Base-by-base conservation (phyloP, 2,329 filamentous ascomycete genomes). In the Aspergillus japonicus region DNA sequence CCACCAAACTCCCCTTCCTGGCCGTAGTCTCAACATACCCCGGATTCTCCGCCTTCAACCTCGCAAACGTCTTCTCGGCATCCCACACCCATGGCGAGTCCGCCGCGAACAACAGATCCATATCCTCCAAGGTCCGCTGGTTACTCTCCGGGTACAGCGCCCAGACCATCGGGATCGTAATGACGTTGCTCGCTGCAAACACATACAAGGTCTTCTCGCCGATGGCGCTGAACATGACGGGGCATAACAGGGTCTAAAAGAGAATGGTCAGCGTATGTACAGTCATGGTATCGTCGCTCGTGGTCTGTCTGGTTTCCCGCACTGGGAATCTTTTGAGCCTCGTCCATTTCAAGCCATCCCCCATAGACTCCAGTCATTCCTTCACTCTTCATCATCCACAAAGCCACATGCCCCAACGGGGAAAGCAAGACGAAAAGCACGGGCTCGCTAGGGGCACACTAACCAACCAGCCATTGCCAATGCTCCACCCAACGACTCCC, bases 401-500 rank as follows among this genome's bases (percentile, higher is more conserved):
- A 29, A 29, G 2, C 26, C 7, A 29, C 7, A 5, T 3, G 8
- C 26, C 6, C 7, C 0, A 10, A 10, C 7, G 26, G 26, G 26
- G 7, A 29, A 10, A 29, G 26, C 2, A 3, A 8, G 6, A 29
- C 0, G 26, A 48, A 50, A 65, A 56, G 23, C 62, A 73, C 47
- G 72, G 60, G 54, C 50, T 35, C 49, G 26, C 26, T 29, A 29
- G 26, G 26, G 26, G 26, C 7, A 29, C 12, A 69, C 76, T 68
- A 61, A 80, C 77, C 63, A 83, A 72, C 86, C 87, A 89, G 16
- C 88, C 88, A 64, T 91, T 91, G 0, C 89, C 89, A 54, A 92
- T 90, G 14, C 82, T 85, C 89, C 89, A 92, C 0, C 89, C 89
- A 0, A 91, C 83, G 0, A 92, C 89, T 21, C 89, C 89, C 83